These are phyloP conservation scores for Onygena corvina DNA, from an alignment of 2,329 filamentous ascomycete genomes.

Conservation along the genomic window DNA sequence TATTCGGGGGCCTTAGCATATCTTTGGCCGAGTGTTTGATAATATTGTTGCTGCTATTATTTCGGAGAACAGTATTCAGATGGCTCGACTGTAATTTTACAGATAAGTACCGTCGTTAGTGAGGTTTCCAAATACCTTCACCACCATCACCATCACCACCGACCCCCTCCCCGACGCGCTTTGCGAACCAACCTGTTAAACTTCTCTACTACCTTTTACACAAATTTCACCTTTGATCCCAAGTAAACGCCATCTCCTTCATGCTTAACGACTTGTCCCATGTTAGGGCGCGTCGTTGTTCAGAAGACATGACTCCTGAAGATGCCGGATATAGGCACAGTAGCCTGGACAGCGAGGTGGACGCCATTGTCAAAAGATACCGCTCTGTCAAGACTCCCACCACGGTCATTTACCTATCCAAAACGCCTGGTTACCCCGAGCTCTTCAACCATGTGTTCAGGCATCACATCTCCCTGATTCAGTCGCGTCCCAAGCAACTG, in stretches of 20 bases:
- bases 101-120: no score
- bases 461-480: slow-evolving; percentile 27
- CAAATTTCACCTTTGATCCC: neutral
- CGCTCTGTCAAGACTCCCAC: slow-evolving; percentile 19
- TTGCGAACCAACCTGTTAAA: neutral
- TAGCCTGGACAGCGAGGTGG: slow-evolving; percentile 7
- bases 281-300: neutral
- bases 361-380: slow-evolving; percentile 22
- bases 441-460: slow-evolving; percentile 25
- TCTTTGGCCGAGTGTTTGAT: neutral
- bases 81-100: no score
- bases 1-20: neutral
- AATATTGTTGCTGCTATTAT: no score
- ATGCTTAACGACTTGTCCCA: neutral
- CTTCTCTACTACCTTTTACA: neutral
- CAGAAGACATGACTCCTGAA: neutral
- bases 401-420: slow-evolving; percentile 23
- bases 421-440: slow-evolving; percentile 17
- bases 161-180: no score
- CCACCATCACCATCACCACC: no score
- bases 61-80: no score
- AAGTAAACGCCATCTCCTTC: no score
- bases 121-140: no score
- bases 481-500: slow-evolving; percentile 26
- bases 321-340: neutral